phyloP scores from a whole-genome alignment of 768 basidiomycete genomes.

The Trametes punicea region DNA sequence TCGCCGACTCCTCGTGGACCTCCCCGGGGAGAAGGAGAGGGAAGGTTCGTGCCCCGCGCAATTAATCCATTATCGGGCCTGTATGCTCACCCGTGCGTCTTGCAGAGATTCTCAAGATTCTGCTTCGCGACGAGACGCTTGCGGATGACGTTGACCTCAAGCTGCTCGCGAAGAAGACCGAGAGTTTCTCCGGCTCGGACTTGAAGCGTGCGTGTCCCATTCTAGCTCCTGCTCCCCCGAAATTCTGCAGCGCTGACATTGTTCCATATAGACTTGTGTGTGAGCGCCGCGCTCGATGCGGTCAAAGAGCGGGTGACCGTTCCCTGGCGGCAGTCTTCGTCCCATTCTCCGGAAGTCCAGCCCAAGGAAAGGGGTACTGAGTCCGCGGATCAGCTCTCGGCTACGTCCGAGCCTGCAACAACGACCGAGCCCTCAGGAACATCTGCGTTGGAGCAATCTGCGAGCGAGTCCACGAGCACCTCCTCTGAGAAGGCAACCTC shows the following conservation, averaged over 20 bases:
- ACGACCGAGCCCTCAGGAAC: constrained; percentile 1
- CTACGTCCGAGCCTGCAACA: not conserved
- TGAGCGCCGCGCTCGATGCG: constrained; percentile 87
- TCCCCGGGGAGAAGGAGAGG: constrained; percentile 83
- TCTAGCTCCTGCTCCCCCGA: not conserved
- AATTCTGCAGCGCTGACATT: constrained; percentile 9
- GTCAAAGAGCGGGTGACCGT: constrained; percentile 81
- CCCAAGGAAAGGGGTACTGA: not conserved
- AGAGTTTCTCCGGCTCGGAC: constrained; percentile 91
- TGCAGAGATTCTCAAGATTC: constrained; percentile 82
- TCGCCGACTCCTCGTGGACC: constrained; percentile 80
- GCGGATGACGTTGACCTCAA: constrained; percentile 60
- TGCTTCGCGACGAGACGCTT: constrained; percentile 77
- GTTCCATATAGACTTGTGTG: constrained; percentile 79
- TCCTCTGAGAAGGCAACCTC: constrained; percentile 1
- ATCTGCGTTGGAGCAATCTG: not conserved
- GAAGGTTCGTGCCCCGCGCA: constrained; percentile 51
- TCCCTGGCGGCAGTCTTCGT: constrained; percentile 56
- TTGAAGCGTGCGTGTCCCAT: constrained; percentile 70
- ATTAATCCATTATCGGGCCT: not conserved
- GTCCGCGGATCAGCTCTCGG: not conserved
- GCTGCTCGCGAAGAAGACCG: constrained; percentile 65
- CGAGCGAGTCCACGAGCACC: constrained; percentile 1
- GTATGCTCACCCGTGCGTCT: not conserved
- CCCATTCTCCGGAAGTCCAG: not conserved